Base-by-base conservation (phyloP, 1,284 basidiomycete genomes). In the Ganoderma boninense region DNA sequence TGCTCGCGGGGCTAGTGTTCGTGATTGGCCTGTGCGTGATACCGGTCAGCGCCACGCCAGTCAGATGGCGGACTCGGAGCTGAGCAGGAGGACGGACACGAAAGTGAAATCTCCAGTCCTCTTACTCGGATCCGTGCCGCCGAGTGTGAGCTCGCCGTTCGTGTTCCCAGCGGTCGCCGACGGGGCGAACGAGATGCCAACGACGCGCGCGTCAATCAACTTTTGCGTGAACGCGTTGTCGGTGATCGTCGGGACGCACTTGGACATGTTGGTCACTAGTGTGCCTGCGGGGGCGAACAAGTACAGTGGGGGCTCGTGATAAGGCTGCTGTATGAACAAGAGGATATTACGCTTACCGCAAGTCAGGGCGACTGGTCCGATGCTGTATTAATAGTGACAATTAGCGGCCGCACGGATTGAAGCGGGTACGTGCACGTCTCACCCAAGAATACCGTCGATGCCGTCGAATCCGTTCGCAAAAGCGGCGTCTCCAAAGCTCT, bases 401-500 rank as follows among this genome's bases (percentile, higher is more conserved):
- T 62, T 14, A 66, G 46, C 56, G 23, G 26, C 7, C 4, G 14
- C 44, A 49, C 4, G 42, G 42, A 13, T 23, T 0, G n/a, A 29
- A 2, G 16, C 7, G 44, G 18, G 4, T 49, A 14, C 6, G 5
- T 10, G 42, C 23, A 13, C 13, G 13, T 11, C 74, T 43, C 65
- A 77, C 78, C 77, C 89, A n/a, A 90, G 76, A 71, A 89, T 88
- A 43, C 84, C 85, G 74, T 89, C 84, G 16, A 84, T 80, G 57
- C 82, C 85, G 0, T 6, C 0, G 81, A 80, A 77, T 10, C 79
- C 85, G 44, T 69, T 78, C 71, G 82, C 75, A 5, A 29, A 74
- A 3, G 80, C 75, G 23, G 89, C 89, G 49, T 86, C 86, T 67
- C 87, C 89, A 67, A 90, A 87, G 5, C 85, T 85, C 75, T 90